Percentiles rank a stretch among this genome's conserved stretches.
Evolutionary conservation across 495 filamentous ascomycete species (phyloP).

Genomic region (Hapsidospora chrysogenum): DNA sequence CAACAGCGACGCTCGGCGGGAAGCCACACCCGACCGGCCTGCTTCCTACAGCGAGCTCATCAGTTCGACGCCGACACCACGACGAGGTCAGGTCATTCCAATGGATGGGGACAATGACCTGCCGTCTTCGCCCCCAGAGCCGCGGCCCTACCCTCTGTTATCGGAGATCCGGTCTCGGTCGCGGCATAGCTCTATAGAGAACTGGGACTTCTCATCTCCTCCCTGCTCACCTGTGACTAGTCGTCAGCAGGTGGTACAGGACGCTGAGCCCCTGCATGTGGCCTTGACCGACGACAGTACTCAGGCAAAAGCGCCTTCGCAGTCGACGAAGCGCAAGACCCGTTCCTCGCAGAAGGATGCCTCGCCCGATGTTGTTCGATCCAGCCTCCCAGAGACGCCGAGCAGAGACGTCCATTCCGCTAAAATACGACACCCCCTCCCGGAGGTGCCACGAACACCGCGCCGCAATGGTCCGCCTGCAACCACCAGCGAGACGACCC

Average conservation of each 20-base stretch:
- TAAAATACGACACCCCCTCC: no score
- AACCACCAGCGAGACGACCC: conserved; percentile 9
- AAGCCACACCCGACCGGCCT: conserved; percentile 20
- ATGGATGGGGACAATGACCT: conserved; percentile 23
- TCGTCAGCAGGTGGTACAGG: conserved; percentile 6
- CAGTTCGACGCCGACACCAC: conserved; percentile 69
- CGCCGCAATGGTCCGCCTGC: no score
- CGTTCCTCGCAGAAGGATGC: neutral
- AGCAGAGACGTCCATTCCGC: conserved; percentile 6
- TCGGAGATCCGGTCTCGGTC: conserved; percentile 27
- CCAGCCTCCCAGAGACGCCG: conserved; percentile 1
- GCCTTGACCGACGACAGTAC: conserved; percentile 3
- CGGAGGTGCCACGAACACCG: no score
- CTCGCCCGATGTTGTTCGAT: neutral
- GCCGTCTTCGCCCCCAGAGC: conserved; percentile 37
- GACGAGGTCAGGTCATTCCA: conserved; percentile 23
- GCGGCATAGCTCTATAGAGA: conserved; percentile 20
- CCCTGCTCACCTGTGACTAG: conserved; percentile 22
- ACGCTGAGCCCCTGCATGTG: conserved; percentile 5
- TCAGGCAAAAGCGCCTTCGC: neutral
- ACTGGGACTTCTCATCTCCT: conserved; percentile 29
- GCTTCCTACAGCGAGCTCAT: conserved; percentile 41
- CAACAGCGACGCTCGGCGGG: conserved; percentile 5
- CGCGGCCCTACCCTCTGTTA: conserved; percentile 31
- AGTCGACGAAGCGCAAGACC: neutral